Percentiles rank a stretch among this genome's conserved stretches.
phyloP scores from a whole-genome alignment of 2,329 filamentous ascomycete genomes.

The Neocucurbitaria cava region DNA sequence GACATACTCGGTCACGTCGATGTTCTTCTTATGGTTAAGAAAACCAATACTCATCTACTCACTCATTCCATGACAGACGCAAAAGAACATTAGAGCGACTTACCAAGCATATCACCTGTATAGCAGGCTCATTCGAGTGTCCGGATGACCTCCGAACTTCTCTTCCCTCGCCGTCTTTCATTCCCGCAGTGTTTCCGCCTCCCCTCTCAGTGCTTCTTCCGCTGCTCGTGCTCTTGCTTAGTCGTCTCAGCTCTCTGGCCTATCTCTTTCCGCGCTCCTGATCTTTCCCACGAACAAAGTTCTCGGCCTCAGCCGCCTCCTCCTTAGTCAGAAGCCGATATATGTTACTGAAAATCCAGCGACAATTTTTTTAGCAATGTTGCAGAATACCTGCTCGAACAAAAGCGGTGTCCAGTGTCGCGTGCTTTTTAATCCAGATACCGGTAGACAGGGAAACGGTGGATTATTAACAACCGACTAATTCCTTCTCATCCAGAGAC shows the following conservation, averaged over 20 bases:
- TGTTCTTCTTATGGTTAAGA: not conserved
- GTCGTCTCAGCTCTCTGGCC: constrained; percentile 3
- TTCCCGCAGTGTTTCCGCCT: constrained; percentile 32
- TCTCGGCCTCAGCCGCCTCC: constrained; percentile 1
- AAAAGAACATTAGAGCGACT: constrained; percentile 19
- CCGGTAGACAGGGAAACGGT: not conserved
- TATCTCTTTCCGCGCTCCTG: not conserved
- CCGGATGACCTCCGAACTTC: constrained; percentile 47
- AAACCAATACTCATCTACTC: not conserved
- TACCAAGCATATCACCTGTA: constrained; percentile 59
- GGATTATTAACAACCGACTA: not conserved
- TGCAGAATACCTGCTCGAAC: not conserved
- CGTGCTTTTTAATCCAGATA: not conserved
- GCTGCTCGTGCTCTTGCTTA: not conserved
- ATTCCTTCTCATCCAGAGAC: not conserved
- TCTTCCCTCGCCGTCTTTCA: constrained; percentile 51
- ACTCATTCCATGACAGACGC: too few relatives aligned
- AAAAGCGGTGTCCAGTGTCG: not conserved
- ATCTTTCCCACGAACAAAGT: not conserved
- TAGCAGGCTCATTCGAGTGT: constrained; percentile 46
- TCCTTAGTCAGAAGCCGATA: not conserved
- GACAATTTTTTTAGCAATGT: not conserved
- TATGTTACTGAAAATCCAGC: not conserved
- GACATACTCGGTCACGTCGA: not conserved
- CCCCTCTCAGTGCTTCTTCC: not conserved